These are phyloP conservation scores for Ephemerocybe angulata DNA, from an alignment of 768 basidiomycete genomes.

Conservation along the genomic window DNA sequence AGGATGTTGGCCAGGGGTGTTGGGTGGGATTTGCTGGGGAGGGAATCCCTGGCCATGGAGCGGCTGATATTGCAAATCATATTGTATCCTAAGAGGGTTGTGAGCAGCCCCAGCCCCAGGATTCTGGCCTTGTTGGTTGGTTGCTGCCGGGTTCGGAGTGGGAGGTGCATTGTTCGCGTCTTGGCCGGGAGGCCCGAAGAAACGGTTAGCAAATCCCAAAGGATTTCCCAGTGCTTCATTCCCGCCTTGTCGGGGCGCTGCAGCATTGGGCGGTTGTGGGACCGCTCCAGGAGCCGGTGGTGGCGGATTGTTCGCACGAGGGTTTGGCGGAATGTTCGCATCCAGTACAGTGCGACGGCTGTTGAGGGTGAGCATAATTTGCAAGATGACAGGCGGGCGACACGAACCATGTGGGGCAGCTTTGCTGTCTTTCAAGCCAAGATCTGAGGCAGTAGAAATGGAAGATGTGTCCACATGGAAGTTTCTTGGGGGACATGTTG, in stretches of 20 bases:
- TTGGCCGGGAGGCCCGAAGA: constrained; percentile 53
- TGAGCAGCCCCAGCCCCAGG: constrained; percentile 36
- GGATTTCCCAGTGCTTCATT: constrained; percentile 48
- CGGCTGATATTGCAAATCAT: constrained; percentile 58
- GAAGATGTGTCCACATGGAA: constrained; percentile 96
- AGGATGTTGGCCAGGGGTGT: constrained; percentile 24
- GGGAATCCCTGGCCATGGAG: constrained; percentile 9
- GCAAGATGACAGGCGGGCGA: constrained; percentile 2
- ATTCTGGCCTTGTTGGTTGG: constrained; percentile 19
- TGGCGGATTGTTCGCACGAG: constrained; percentile 17
- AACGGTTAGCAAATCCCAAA: constrained; percentile 50
- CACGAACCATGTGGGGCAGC: constrained; percentile 96
- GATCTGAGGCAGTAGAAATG: constrained; percentile 96
- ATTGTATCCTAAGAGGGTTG: constrained; percentile 51
- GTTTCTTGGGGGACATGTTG: constrained; percentile 93
- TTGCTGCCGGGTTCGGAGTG: constrained; percentile 13
- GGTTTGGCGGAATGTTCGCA: constrained; percentile 31
- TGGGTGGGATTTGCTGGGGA: constrained; percentile 27
- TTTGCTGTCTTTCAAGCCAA: constrained; percentile 98
- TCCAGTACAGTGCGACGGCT: constrained; percentile 81
- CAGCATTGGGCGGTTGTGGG: constrained; percentile 30
- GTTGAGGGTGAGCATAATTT: constrained; percentile 11
- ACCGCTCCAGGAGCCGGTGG: constrained; percentile 18
- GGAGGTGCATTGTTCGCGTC: constrained; percentile 25
- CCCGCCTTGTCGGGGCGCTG: constrained; percentile 31